A percentile compares a stretch with the other conserved stretches of the same genome.
These are phyloP conservation scores for Mycosphaerella sp. DNA, from an alignment of 2,329 filamentous ascomycete genomes.

Conservation along the genomic window DNA sequence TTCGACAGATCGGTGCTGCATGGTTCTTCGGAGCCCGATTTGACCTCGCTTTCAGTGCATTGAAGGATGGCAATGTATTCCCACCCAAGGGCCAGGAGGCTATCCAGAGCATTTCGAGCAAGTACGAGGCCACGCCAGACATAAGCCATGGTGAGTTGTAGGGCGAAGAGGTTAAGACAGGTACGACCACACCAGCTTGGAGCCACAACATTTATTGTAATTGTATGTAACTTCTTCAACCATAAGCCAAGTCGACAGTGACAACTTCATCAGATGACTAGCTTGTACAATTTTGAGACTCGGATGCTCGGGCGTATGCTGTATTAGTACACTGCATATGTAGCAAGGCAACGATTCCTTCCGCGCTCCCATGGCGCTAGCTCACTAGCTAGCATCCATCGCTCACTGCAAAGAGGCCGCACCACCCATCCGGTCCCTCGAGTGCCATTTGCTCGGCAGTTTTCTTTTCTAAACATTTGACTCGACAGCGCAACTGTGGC, in stretches of 20 bases:
- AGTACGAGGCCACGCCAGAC: constrained; percentile 12
- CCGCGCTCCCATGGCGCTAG: not conserved
- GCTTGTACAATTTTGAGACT: not conserved
- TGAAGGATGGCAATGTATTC: constrained; percentile 42
- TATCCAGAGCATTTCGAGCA: constrained; percentile 13
- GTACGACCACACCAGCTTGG: not conserved
- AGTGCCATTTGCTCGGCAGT: not conserved
- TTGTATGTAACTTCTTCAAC: not conserved
- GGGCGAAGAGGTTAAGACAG: not conserved
- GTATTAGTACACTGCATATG: not conserved
- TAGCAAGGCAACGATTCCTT: not conserved
- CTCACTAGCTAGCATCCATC: not conserved
- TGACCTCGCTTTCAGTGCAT: constrained; percentile 58
- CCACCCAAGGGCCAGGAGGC: constrained; percentile 16
- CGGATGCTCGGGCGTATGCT: not conserved
- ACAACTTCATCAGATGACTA: not conserved
- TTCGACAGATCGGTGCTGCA: constrained; percentile 63
- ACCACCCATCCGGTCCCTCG: not conserved
- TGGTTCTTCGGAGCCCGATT: constrained; percentile 78
- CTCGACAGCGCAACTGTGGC: too few species aligned
- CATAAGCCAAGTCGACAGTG: not conserved
- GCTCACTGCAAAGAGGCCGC: not conserved
- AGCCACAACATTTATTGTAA: not conserved
- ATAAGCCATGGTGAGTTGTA: constrained; percentile 25
- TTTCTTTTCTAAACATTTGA: too few species aligned